Percentiles rank a stretch among this genome's conserved stretches.
Evolutionary conservation across 495 filamentous ascomycete genomes (phyloP).

Genomic region (Lasiosphaeriaceae sp.): DNA sequence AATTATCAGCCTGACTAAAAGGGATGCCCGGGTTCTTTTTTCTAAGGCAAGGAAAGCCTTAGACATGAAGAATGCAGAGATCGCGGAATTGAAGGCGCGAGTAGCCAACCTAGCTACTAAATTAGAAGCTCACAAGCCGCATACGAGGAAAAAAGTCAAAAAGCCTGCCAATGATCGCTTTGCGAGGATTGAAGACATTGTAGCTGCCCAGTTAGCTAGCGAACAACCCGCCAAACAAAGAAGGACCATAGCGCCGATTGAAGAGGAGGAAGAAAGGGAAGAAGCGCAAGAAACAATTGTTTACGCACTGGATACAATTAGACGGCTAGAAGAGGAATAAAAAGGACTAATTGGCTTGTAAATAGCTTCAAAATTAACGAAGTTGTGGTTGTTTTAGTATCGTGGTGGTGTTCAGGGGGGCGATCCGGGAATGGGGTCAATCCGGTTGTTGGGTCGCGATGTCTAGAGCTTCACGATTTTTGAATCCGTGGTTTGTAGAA

Average conservation of each 20-base stretch:
- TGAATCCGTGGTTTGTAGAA: too few species aligned
- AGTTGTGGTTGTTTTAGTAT: background rate
- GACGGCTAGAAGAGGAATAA: background rate
- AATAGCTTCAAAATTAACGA: background rate
- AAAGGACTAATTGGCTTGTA: background rate
- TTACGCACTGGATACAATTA: background rate
- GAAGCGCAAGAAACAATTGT: background rate
- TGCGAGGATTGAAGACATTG: background rate
- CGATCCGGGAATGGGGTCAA: too few species aligned
- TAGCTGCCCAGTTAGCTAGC: background rate
- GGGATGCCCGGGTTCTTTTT: background rate
- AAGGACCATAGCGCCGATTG: background rate
- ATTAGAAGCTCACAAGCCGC: background rate
- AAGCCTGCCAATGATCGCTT: background rate
- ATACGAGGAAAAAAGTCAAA: background rate
- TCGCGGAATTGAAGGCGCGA: background rate
- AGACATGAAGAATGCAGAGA: background rate
- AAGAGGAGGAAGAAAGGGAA: background rate
- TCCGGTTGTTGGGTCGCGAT: too few species aligned
- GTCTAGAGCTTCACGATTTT: too few species aligned
- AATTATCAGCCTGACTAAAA: too few species aligned
- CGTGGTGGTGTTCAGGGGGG: too few species aligned
- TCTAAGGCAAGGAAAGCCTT: background rate
- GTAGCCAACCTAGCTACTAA: background rate
- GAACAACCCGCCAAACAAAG: background rate